phyloP scores from a whole-genome alignment of 2,329 filamentous ascomycete genomes.

The Talaromyces sp. region DNA sequence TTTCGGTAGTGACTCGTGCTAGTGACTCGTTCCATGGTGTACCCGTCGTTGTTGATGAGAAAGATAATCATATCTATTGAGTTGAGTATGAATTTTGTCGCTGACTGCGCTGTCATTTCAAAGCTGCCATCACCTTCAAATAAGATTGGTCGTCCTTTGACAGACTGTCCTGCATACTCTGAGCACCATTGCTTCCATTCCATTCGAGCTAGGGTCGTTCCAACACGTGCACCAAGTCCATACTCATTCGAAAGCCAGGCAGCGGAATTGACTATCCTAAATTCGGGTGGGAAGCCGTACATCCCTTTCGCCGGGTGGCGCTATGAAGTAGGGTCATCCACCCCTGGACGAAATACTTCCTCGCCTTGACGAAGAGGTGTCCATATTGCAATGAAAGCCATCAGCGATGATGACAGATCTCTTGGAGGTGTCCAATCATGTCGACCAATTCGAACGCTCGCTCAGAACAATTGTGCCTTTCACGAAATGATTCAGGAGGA shows the following conservation, averaged over 20 bases:
- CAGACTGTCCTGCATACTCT: not conserved
- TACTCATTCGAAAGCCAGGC: conserved; percentile 68
- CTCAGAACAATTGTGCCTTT: not conserved
- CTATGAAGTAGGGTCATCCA: not conserved
- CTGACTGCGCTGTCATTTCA: conserved; percentile 79
- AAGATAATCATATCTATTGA: not conserved
- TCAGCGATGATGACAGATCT: not conserved
- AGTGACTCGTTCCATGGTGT: conserved; percentile 84
- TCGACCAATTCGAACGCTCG: not conserved
- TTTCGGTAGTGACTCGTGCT: no score
- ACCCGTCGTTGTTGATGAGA: conserved; percentile 63
- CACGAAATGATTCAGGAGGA: not conserved
- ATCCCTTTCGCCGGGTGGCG: not conserved
- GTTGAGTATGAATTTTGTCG: not conserved
- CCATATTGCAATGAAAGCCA: not conserved
- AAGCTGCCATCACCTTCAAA: conserved; percentile 88
- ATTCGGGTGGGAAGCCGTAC: no score
- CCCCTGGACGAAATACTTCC: not conserved
- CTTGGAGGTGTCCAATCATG: not conserved
- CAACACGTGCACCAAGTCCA: conserved; percentile 59
- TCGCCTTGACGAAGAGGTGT: not conserved
- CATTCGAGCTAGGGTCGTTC: conserved; percentile 63
- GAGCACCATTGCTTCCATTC: not conserved
- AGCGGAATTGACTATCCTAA: conserved; percentile 78
- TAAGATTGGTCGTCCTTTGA: conserved; percentile 63